These are phyloP conservation scores for Rhinocladiella similis DNA, from an alignment of 2,329 filamentous ascomycete species.

Conservation along the genomic window DNA sequence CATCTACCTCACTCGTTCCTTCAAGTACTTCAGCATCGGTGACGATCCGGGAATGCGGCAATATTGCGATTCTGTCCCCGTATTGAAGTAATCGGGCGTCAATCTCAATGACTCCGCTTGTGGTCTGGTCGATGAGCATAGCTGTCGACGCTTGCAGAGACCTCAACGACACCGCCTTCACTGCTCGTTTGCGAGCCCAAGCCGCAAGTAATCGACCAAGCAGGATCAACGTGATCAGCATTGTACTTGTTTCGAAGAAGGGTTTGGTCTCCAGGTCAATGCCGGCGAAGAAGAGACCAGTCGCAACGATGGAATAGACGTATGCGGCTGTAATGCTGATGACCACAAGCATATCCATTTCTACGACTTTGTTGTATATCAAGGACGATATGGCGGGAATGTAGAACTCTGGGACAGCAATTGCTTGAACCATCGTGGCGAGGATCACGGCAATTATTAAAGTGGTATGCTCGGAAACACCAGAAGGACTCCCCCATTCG, in stretches of 20 bases:
- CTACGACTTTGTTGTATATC: slow-evolving; percentile 48
- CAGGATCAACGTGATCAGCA: slow-evolving; percentile 54
- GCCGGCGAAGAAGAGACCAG: slow-evolving; percentile 38
- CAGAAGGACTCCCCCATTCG: background rate
- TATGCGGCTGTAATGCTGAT: slow-evolving; percentile 55
- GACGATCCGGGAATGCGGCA: slow-evolving; percentile 59
- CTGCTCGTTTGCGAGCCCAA: slow-evolving; percentile 49
- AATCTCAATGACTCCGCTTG: slow-evolving; percentile 49
- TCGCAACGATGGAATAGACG: slow-evolving; percentile 49
- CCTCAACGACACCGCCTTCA: slow-evolving; percentile 51
- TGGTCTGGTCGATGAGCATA: slow-evolving; percentile 43
- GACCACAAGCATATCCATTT: slow-evolving; percentile 57
- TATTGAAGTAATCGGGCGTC: slow-evolving; percentile 69
- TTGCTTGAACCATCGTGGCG: background rate
- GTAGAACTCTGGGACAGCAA: slow-evolving; percentile 66
- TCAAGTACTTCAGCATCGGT: slow-evolving; percentile 68
- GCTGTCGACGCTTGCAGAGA: slow-evolving; percentile 61
- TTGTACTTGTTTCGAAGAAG: slow-evolving; percentile 57
- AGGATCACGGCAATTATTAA: background rate
- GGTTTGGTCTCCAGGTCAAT: slow-evolving; percentile 40
- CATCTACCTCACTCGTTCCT: slow-evolving; percentile 68
- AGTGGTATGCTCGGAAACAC: background rate
- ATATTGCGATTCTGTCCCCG: slow-evolving; percentile 65
- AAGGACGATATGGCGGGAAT: slow-evolving; percentile 53
- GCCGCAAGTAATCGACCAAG: slow-evolving; percentile 52